These are phyloP conservation scores for Mucor racemosus DNA, from an alignment of 371 early-diverging fungal species.

Conservation along the genomic window DNA sequence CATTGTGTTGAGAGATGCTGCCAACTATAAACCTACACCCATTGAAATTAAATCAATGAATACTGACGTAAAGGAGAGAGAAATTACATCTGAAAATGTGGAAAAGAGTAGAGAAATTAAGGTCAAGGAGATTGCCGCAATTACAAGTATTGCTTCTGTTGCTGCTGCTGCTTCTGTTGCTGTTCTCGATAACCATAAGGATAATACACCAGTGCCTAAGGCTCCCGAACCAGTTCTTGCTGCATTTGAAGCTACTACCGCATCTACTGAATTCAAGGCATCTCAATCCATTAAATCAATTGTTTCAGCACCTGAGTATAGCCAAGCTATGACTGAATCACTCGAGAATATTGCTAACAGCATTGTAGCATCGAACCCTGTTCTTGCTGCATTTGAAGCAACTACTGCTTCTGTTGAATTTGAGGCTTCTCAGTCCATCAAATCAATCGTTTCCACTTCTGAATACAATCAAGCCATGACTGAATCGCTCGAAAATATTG, in stretches of 20 bases:
- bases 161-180: background rate
- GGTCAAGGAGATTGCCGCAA: background rate
- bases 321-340: background rate
- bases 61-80: background rate
- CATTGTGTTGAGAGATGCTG: background rate
- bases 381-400: slow-evolving; percentile 14
- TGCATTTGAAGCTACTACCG: slow-evolving; percentile 4
- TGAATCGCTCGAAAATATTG: background rate
- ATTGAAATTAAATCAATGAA: background rate
- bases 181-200: background rate
- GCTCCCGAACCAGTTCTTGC: slow-evolving; percentile 10
- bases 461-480: background rate
- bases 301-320: background rate
- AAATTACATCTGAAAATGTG: background rate
- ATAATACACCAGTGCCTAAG: background rate
- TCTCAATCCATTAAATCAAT: background rate
- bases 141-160: background rate
- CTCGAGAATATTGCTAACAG: background rate
- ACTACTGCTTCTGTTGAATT: background rate
- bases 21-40: background rate
- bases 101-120: background rate
- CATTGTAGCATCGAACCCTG: background rate
- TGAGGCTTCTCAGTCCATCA: background rate
- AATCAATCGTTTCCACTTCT: background rate
- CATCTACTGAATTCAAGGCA: background rate